phyloP scores from a whole-genome alignment of 495 filamentous ascomycete species.

The Xylaria flabelliformis region DNA sequence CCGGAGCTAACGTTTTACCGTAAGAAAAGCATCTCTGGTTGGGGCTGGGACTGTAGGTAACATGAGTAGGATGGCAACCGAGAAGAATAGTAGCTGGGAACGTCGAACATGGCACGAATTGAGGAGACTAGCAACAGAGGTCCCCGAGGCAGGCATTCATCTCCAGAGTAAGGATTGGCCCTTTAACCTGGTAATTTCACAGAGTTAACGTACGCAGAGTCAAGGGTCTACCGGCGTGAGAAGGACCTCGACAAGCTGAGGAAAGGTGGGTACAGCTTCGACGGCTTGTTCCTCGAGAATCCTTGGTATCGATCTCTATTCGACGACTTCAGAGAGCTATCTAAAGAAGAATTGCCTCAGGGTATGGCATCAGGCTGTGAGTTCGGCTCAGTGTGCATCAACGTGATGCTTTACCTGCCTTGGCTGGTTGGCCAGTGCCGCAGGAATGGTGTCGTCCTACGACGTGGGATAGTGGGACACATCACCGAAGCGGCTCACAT shows the following conservation, averaged over 20 bases:
- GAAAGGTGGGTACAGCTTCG: conserved; percentile 48
- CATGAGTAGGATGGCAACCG: conserved; percentile 44
- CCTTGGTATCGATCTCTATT: conserved; percentile 88
- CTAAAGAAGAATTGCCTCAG: conserved; percentile 59
- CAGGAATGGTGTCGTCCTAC: conserved; percentile 69
- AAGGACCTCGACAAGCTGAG: conserved; percentile 41
- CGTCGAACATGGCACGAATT: conserved; percentile 71
- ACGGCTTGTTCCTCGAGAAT: conserved; percentile 62
- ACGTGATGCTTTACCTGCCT: conserved; percentile 84
- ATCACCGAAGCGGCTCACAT: conserved; percentile 70
- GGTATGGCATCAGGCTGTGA: conserved; percentile 70
- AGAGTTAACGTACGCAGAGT: conserved; percentile 40
- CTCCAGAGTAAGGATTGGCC: conserved; percentile 66
- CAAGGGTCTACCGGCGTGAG: conserved; percentile 50
- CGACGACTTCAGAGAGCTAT: conserved; percentile 68
- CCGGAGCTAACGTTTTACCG: conserved; percentile 92
- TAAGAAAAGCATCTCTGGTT: conserved; percentile 43
- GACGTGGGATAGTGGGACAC: conserved; percentile 65
- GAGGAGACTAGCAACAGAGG: conserved; percentile 67
- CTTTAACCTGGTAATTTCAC: not conserved
- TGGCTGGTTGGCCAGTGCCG: conserved; percentile 82
- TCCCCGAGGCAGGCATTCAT: conserved; percentile 89
- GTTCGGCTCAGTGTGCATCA: conserved; percentile 90
- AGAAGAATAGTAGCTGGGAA: conserved; percentile 62
- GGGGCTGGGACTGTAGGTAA: not conserved